Evolutionary conservation across 129 eudicot genomes (phyloP), one percentile per base, ranked within the genome.

Genomic region (Tanacetum coccineum): DNA sequence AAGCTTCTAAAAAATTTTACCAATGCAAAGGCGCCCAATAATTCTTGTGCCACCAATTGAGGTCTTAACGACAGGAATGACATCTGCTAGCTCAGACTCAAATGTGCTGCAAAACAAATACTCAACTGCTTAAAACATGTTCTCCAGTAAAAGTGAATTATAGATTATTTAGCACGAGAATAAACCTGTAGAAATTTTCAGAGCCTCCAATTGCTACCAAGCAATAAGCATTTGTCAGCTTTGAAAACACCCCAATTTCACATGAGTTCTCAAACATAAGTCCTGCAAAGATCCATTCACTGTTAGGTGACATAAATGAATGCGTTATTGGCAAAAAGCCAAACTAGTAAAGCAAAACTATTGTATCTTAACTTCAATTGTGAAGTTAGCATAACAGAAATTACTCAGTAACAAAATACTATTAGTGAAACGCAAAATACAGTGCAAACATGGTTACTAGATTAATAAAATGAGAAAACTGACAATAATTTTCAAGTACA

Each of bases 141-240:
- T 58, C 20, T 4, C 36, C 46, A 36, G 64, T n/a, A 28, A 36
- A 36, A 36, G 40, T 9, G 6, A 6, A 39, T 57, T 48, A 14
- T 6, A 52, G 4, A 9, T 51, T 52, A 42, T 30, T 19, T 22
- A 60, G 10, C 20, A 50, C 26, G 59, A 21, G 53, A 64, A 58
- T 71, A 48, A 60, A 88, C 98, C 95, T 88, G 86, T 86, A 93
- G 47, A 93, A 93, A 71, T 84, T 93, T 73, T 93, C 96, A 42
- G 98, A 88, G 11, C 98, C 96, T 25, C 96, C 98, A 54, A 93
- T 88, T 7, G 90, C 96, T 20, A 93, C 96, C 77, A 93, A 74
- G 68, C 98, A 93, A 66, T 93, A 93, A 4, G 95, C 95, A 75
- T 93, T 93, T 52, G 96, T 93, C 49, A 93, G 81, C 87, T 93